These are phyloP conservation scores for Oryza meyeriana DNA, from an alignment of 176 grass and related monocot genomes.

Conservation along the genomic window DNA sequence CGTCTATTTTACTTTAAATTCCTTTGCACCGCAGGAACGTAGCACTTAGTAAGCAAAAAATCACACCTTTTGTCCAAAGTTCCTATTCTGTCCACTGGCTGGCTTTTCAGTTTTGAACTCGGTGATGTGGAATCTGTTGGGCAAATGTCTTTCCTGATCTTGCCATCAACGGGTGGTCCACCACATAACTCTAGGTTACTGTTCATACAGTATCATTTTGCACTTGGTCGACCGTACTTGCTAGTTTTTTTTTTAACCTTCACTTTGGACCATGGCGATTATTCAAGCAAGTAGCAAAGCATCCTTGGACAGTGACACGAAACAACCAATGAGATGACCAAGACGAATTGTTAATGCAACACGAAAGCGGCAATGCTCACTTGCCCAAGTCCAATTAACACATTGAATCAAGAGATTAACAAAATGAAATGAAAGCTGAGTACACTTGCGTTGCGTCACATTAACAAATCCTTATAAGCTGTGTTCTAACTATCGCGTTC, in stretches of 20 bases:
- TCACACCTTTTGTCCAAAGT: conserved; percentile 13
- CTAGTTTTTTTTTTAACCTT: neutral
- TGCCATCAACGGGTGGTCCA: neutral
- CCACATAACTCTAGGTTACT: neutral
- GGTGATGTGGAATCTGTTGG: conserved; percentile 6
- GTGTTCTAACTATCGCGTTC: neutral
- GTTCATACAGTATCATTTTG: neutral
- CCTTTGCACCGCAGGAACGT: too few species aligned
- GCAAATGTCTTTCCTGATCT: neutral
- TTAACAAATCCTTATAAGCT: neutral
- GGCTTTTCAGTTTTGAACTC: conserved; percentile 20
- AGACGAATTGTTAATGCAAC: neutral
- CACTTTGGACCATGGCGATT: neutral
- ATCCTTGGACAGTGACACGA: neutral
- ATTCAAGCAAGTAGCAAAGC: conserved; percentile 4
- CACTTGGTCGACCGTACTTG: neutral
- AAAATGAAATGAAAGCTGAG: conserved; percentile 36
- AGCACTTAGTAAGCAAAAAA: neutral
- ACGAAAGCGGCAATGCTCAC: neutral
- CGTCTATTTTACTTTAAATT: too few species aligned
- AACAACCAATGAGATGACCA: neutral
- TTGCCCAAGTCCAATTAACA: neutral
- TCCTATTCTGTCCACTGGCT: neutral
- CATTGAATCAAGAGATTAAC: conserved; percentile 34
- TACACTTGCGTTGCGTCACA: conserved; percentile 3